Evolutionary conservation across 768 basidiomycete species (phyloP), one percentile per base, ranked within the genome.

Genomic region (Lactarius sanguifluus): DNA sequence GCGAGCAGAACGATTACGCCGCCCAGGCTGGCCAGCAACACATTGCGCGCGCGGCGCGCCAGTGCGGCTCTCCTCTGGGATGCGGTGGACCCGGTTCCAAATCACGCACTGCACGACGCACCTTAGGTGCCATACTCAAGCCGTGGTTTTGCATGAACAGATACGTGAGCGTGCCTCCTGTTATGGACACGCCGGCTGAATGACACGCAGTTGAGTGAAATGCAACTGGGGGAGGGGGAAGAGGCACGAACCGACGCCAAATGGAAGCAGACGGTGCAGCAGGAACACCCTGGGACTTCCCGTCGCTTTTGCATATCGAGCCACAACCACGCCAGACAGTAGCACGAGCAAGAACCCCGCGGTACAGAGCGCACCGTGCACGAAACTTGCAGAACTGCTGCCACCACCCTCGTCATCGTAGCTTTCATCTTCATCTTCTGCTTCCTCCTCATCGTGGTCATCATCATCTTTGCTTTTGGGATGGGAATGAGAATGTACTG

Each of bases 271-370:
- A 70, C 68, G 87, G 85, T 66, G 85, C 78, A 47, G 79, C 12
- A 65, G 75, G 76, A 81, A 71, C 86, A 86, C 3, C 75, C 79
- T 69, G 59, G 66, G 55, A 74, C 80, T 73, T 73, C 85, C 79
- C 71, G 76, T 45, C 73, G 75, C 36, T 77, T 83, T 69, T 80
- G 79, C 72, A 69, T 81, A 86, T 64, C 87, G 80, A 23, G 83
- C 82, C 55, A 85, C 74, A 66, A 88, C 75, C 15, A 79, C 81
- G 20, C 87, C 86, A 36, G 83, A 64, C 4, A 86, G 87, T 9
- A 89, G 78, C 23, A 88, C 70, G 59, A 87, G 75, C 61, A 88
- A 75, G 72, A 85, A 86, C 2, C 85, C 86, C 41, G 79, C 75
- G 0, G 81, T 73, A 68, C 80, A 82, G 9, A 87, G 75, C 47